Percentiles rank a stretch among this genome's conserved stretches.
Conservation (phyloP, 768 basidiomycete genomes). For the Basidioascus undulatus region DNA sequence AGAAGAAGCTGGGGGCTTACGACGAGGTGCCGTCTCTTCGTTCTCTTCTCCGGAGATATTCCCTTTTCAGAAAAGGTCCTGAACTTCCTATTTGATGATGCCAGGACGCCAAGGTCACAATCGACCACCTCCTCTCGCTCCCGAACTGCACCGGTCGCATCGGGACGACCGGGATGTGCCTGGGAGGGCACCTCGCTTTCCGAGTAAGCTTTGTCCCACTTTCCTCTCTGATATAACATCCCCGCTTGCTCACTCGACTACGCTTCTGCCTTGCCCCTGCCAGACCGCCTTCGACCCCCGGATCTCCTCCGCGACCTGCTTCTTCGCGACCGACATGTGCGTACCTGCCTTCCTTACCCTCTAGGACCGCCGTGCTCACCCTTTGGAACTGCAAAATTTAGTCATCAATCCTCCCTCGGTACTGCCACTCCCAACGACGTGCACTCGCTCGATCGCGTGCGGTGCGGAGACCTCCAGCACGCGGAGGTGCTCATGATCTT, state of each 20-base stretch:
- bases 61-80: neutral
- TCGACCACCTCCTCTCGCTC: conserved; percentile 48
- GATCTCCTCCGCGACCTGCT: conserved; percentile 64
- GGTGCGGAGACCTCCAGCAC: conserved; percentile 44
- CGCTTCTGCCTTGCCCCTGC: neutral
- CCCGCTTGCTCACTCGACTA: neutral
- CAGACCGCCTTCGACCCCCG: conserved; percentile 75
- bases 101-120: conserved; percentile 54
- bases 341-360: conserved; percentile 1
- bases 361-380: neutral
- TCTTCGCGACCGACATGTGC: conserved; percentile 71
- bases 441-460: conserved; percentile 49
- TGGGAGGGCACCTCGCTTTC: conserved; percentile 41
- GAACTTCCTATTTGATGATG: too few relatives aligned
- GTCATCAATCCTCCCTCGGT: too few relatives aligned
- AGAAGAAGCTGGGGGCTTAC: conserved; percentile 67
- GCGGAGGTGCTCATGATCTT: conserved; percentile 76
- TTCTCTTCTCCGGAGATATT: neutral
- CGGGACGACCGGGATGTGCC: conserved; percentile 76
- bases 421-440: conserved; percentile 61
- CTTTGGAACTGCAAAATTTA: conserved; percentile 37
- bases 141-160: conserved; percentile 78
- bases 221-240: conserved; percentile 1
- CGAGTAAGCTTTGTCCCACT: conserved; percentile 22
- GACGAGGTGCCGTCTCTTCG: conserved; percentile 38